A percentile compares a stretch with the other conserved stretches of the same genome.
Evolutionary conservation across 2,329 filamentous ascomycete genomes (phyloP).

Genomic region (Daldinia sp.): DNA sequence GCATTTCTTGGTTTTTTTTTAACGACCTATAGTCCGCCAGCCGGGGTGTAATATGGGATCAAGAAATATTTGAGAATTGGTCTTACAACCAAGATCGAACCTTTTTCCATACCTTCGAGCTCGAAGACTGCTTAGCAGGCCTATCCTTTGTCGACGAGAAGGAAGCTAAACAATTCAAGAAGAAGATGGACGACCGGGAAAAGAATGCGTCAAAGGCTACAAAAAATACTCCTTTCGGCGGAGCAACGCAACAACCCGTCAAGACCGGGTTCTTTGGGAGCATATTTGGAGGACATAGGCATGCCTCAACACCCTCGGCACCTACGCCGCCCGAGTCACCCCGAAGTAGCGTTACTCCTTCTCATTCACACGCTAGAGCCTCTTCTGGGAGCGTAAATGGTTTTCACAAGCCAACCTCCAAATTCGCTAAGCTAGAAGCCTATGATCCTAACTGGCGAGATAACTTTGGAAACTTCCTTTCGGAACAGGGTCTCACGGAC

Average conservation of each 20-base stretch:
- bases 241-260: slow-evolving; percentile 54
- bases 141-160: slow-evolving; percentile 96
- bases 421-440: slow-evolving; percentile 68
- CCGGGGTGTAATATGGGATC: slow-evolving; percentile 92
- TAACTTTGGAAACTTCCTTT: slow-evolving; percentile 70
- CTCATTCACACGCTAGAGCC: slow-evolving; percentile 47
- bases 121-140: slow-evolving; percentile 89
- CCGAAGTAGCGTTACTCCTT: slow-evolving; percentile 50
- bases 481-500: slow-evolving; percentile 68
- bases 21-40: slow-evolving; percentile 66
- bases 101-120: slow-evolving; percentile 97
- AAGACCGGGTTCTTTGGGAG: slow-evolving; percentile 64
- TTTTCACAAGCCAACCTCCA: slow-evolving; percentile 54
- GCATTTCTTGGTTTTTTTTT: slow-evolving; percentile 25
- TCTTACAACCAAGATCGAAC: slow-evolving; percentile 95
- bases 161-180: slow-evolving; percentile 94
- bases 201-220: slow-evolving; percentile 95
- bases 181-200: slow-evolving; percentile 96
- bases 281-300: slow-evolving; percentile 67
- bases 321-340: slow-evolving; percentile 67
- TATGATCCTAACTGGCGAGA: slow-evolving; percentile 72
- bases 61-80: slow-evolving; percentile 97
- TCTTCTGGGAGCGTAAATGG: slow-evolving; percentile 59
- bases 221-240: slow-evolving; percentile 77
- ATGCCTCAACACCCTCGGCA: slow-evolving; percentile 65